Conservation (phyloP, 805 yeast species). For the Kazachstania bromeliacearum region DNA sequence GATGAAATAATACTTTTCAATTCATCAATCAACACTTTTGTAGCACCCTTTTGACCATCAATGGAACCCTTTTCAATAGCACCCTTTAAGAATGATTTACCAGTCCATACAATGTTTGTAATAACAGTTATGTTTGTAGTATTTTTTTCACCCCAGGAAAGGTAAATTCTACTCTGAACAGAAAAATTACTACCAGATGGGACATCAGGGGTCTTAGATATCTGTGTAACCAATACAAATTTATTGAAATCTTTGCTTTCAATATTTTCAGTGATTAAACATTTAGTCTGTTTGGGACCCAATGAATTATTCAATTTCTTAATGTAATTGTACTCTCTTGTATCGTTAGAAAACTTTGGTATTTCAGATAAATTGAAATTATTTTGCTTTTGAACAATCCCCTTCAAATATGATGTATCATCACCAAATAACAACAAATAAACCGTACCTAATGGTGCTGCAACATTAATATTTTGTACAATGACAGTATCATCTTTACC, state of each 20-base stretch:
- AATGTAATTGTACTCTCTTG: constrained; percentile 44
- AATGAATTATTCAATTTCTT: constrained; percentile 54
- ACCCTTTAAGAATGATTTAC: constrained; percentile 67
- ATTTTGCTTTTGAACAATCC: constrained; percentile 46
- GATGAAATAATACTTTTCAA: constrained; percentile 24
- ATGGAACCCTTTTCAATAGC: constrained; percentile 68
- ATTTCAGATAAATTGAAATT: constrained; percentile 49
- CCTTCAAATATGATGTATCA: constrained; percentile 40
- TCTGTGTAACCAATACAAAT: constrained; percentile 38
- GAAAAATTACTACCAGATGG: constrained; percentile 65
- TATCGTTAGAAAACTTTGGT: constrained; percentile 32
- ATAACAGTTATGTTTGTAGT: constrained; percentile 44
- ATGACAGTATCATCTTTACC: constrained; percentile 45
- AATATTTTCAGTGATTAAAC: constrained; percentile 48
- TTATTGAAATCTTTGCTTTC: constrained; percentile 40
- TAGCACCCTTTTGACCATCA: constrained; percentile 62
- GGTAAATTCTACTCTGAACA: constrained; percentile 47
- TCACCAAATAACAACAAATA: constrained; percentile 53
- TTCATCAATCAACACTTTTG: constrained; percentile 37
- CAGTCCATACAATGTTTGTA: constrained; percentile 60
- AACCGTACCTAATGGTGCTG: constrained; percentile 61
- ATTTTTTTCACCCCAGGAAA: constrained; percentile 55
- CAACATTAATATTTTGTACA: constrained; percentile 37
- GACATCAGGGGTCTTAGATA: constrained; percentile 61
- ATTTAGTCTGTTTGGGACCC: constrained; percentile 66